Conservation (phyloP, 192 early-diverging fungal genomes). For the Linderina pennispora region DNA sequence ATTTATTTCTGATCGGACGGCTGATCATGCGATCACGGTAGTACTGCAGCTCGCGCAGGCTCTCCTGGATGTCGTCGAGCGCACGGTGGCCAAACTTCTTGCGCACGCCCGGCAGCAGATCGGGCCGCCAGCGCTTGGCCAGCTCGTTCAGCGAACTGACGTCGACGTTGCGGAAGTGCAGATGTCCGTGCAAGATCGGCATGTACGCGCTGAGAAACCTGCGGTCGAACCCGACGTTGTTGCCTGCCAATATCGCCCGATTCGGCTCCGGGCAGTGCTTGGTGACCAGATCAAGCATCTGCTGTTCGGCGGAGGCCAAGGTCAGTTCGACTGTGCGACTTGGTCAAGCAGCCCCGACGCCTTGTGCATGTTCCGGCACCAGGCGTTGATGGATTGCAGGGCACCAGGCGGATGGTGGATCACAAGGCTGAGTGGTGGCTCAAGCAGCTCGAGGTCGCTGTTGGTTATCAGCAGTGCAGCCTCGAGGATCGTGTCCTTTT, state of each 20-base stretch:
- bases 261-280: constrained; percentile 53
- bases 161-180: constrained; percentile 80
- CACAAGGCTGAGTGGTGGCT: constrained; percentile 50
- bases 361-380: constrained; percentile 74
- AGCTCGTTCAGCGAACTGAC: constrained; percentile 87
- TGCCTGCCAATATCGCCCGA: constrained; percentile 75
- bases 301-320: constrained; percentile 53
- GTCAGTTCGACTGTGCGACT: constrained; percentile 58
- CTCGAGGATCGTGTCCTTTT: constrained; percentile 74
- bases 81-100: constrained; percentile 65
- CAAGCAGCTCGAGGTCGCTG: constrained; percentile 69
- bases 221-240: constrained; percentile 82
- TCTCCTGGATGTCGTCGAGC: constrained; percentile 84
- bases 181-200: constrained; percentile 57
- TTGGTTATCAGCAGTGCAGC: constrained; percentile 82
- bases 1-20: too few relatives aligned
- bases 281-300: constrained; percentile 63
- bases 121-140: constrained; percentile 63
- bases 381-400: constrained; percentile 77
- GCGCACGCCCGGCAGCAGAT: constrained; percentile 10
- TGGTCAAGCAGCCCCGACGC: constrained; percentile 67
- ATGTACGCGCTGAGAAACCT: constrained; percentile 74
- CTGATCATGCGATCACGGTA: constrained; percentile 54
- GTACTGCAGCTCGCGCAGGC: constrained; percentile 74
- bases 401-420: constrained; percentile 60